These are phyloP conservation scores for Pythium monospermum DNA, from an alignment of 352 stramenopile species.

Conservation along the genomic window DNA sequence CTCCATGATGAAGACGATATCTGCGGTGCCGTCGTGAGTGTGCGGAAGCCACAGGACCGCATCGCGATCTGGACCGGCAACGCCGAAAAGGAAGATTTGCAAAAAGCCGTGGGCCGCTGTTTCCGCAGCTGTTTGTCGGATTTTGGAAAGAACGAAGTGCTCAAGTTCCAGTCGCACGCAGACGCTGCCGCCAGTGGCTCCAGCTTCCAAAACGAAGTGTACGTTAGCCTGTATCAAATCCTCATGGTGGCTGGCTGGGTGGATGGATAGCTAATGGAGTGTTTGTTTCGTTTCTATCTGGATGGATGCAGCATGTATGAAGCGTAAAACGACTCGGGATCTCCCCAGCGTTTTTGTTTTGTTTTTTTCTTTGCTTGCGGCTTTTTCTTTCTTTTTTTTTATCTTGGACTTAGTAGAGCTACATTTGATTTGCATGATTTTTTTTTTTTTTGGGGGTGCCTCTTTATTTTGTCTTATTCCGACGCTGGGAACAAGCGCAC, in stretches of 20 bases:
- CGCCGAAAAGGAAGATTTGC: constrained; percentile 62
- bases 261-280: constrained; percentile 5
- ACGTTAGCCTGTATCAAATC: constrained; percentile 32
- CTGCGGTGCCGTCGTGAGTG: constrained; percentile 93
- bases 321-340: constrained; percentile 36
- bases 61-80: constrained; percentile 94
- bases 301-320: constrained; percentile 70
- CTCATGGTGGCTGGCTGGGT: neutral
- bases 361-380: too few species aligned
- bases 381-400: too few species aligned
- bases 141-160: constrained; percentile 82
- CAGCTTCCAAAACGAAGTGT: constrained; percentile 91
- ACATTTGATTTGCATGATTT: constrained; percentile 14
- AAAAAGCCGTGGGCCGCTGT: constrained; percentile 73
- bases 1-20: constrained; percentile 94
- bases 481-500: constrained; percentile 67
- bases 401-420: constrained; percentile 27
- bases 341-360: neutral
- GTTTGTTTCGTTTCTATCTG: constrained; percentile 4
- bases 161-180: constrained; percentile 88
- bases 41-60: constrained; percentile 93
- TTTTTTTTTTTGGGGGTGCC: neutral
- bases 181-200: constrained; percentile 83
- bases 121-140: constrained; percentile 80
- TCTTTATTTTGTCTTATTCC: too few species aligned